phyloP scores from a whole-genome alignment of 345 rosid genomes.

The Noccaea caerulescens region DNA sequence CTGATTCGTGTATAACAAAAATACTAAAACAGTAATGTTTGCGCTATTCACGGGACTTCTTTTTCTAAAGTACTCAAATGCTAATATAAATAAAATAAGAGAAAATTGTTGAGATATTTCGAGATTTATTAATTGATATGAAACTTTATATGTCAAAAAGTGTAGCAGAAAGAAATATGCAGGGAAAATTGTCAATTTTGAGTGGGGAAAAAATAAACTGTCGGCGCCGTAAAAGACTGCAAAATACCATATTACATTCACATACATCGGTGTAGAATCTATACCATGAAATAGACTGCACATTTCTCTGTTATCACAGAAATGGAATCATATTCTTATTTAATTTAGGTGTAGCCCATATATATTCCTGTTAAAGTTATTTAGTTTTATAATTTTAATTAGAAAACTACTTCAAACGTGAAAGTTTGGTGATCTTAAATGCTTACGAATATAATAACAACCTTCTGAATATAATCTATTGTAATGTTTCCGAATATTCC shows the following conservation, averaged over 20 bases:
- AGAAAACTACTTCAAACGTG: slow-evolving; percentile 19
- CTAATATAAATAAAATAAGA: not conserved
- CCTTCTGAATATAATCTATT: slow-evolving; percentile 28
- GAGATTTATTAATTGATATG: not conserved
- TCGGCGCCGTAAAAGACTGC: slow-evolving; percentile 40
- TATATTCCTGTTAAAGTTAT: not conserved
- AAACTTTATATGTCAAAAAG: slow-evolving; percentile 2
- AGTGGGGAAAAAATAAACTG: slow-evolving; percentile 13
- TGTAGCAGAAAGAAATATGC: slow-evolving; percentile 2
- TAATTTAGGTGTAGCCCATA: not conserved
- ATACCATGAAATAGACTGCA: slow-evolving; percentile 20
- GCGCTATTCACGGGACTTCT: not conserved
- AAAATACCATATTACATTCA: slow-evolving; percentile 33
- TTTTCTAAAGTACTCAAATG: not conserved
- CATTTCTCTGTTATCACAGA: slow-evolving; percentile 28
- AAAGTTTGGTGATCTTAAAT: slow-evolving; percentile 17
- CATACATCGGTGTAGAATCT: slow-evolving; percentile 24
- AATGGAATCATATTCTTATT: slow-evolving; percentile 37
- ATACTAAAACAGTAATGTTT: not conserved
- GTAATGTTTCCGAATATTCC: slow-evolving; percentile 31
- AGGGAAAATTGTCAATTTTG: slow-evolving; percentile 2
- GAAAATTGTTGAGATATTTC: not conserved
- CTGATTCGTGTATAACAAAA: slow-evolving; percentile 1
- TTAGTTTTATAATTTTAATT: not conserved
- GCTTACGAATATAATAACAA: slow-evolving; percentile 15